Evolutionary conservation across 768 basidiomycete species (phyloP).

Genomic region (Rhizopogon vesiculosus): DNA sequence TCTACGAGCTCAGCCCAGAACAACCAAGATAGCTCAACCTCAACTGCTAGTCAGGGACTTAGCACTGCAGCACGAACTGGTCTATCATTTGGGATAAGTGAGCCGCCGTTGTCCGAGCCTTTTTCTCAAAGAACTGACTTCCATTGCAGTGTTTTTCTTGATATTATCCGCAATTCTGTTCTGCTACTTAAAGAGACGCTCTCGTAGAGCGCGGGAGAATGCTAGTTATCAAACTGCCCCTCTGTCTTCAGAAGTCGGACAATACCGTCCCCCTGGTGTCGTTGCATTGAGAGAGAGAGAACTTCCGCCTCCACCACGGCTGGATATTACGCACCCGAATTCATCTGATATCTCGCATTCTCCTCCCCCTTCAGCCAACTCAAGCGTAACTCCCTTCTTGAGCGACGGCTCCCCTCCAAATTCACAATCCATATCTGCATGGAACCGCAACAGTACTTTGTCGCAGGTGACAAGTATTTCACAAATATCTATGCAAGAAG

Average conservation of each 20-base stretch:
- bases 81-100: slow-evolving; percentile 21
- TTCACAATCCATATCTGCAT: slow-evolving; percentile 1
- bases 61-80: slow-evolving; percentile 18
- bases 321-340: neutral
- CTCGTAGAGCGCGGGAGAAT: slow-evolving; percentile 1
- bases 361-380: neutral
- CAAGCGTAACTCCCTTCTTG: neutral
- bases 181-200: slow-evolving; percentile 5
- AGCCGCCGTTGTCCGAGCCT: slow-evolving; percentile 1
- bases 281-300: neutral
- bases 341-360: neutral
- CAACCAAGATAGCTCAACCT: neutral
- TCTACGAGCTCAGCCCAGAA: neutral
- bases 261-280: slow-evolving; percentile 3
- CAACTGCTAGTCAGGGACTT: slow-evolving; percentile 3
- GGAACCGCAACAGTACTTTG: slow-evolving; percentile 3
- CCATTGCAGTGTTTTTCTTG: neutral
- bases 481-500: neutral
- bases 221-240: neutral
- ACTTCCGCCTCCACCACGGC: neutral
- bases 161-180: slow-evolving; percentile 1
- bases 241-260: slow-evolving; percentile 6
- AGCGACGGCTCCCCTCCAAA: neutral
- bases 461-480: neutral
- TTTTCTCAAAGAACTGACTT: neutral